Evolutionary conservation across 495 filamentous ascomycete genomes (phyloP).

Genomic region (Immersiella caudata): DNA sequence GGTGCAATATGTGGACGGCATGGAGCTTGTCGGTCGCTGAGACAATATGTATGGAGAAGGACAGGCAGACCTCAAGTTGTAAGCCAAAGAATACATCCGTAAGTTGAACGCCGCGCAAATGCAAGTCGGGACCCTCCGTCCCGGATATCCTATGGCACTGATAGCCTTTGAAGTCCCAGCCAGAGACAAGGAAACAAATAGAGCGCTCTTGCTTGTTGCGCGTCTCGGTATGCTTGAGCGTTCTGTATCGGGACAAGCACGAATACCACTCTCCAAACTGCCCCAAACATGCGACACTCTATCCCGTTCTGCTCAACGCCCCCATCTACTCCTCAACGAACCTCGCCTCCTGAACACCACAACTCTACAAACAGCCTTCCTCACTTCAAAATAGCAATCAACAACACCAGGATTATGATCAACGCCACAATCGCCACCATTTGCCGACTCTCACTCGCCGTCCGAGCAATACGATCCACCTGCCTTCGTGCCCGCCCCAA

Average conservation of each 20-base stretch:
- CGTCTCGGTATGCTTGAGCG: too few relatives aligned
- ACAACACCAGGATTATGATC: constrained; percentile 74
- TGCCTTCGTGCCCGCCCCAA: constrained; percentile 73
- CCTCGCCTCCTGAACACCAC: not conserved
- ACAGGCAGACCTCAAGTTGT: not conserved
- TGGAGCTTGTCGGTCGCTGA: not conserved
- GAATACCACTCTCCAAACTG: not conserved
- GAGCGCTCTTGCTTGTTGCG: not conserved
- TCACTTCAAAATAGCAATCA: constrained; percentile 80
- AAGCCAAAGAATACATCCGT: constrained; percentile 1
- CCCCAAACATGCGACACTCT: not conserved
- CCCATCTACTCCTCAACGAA: not conserved
- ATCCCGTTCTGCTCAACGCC: not conserved
- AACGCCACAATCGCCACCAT: constrained; percentile 74
- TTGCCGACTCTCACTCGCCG: constrained; percentile 78
- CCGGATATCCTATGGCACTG: not conserved
- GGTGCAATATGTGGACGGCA: not conserved
- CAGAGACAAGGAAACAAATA: not conserved
- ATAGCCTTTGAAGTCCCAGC: not conserved
- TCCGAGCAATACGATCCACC: constrained; percentile 67
- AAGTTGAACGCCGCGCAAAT: not conserved
- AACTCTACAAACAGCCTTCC: not conserved
- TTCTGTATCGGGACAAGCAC: too few relatives aligned
- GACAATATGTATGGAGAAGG: not conserved
- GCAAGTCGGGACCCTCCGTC: not conserved